Evolutionary conservation across 371 early-diverging fungal genomes (phyloP), one percentile per base, ranked within the genome.

Genomic region (Mucor racemosus): DNA sequence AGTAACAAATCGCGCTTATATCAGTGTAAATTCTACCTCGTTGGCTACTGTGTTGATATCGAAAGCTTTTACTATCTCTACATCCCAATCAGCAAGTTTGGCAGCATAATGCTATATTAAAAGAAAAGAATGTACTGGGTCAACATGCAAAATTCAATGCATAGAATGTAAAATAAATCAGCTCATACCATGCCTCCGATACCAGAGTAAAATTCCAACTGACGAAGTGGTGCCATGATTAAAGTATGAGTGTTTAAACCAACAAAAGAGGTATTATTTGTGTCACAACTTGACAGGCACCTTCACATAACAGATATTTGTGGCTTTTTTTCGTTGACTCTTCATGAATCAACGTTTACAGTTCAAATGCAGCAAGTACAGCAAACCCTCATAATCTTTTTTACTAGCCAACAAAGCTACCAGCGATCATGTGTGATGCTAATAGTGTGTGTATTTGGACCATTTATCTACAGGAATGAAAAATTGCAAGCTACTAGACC

Each of bases 11-110:
- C 38, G 38, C 38, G 38, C 9, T 15, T 41, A 41, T 41, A 14
- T 38, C 38, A 8, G 5, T 42, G 5, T 15, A 11, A 36, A n/a
- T 10, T 7, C 33, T 69, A 93, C 93, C 3, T 83, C 82, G 71
- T 94, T 94, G 9, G 94, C 92, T 4, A 89, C 84, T 9, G 85
- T 86, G 68, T 93, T 94, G 68, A 94, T 90, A 72, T 95, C 94
- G 58, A 93, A 92, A 4, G 93, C 92, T 57, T 84, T 84, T 2
- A 90, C 67, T 34, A 93, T 85, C 38, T 91, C 68, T 35, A 82
- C 82, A 61, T 84, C 75, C 68, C 87, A 79, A 10, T 76, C 82
- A 36, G 90, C 87, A n/a, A 74, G 68, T 57, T 75, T 65, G 17
- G 92, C 89, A 64, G 91, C 89, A 86, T 87, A 91, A 80, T 92